Conservation (phyloP, 495 filamentous ascomycete species). For the Aspergillus baeticus region DNA sequence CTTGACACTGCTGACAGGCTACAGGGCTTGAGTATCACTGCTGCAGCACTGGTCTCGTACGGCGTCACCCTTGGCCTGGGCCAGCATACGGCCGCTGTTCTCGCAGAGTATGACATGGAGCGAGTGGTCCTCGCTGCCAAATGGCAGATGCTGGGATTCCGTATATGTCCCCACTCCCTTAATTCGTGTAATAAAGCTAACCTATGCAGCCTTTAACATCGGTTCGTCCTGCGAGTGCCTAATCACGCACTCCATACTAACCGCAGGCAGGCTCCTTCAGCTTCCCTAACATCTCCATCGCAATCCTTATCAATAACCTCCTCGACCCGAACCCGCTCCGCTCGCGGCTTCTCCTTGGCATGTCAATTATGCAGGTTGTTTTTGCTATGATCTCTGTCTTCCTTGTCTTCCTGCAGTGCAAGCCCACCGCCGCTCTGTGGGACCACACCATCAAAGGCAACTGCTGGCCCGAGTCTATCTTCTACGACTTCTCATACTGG, state of each 20-base stretch:
- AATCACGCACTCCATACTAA: neutral
- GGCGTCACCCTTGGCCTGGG: slow-evolving; percentile 22
- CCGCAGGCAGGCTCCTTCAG: slow-evolving; percentile 20
- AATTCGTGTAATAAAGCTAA: no score
- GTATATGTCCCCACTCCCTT: no score
- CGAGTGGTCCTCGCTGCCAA: no score
- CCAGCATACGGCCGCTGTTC: slow-evolving; percentile 23
- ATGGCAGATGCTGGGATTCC: slow-evolving; percentile 20
- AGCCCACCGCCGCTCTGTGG: slow-evolving; percentile 19
- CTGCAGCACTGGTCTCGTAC: slow-evolving; percentile 21
- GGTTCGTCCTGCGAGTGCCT: slow-evolving; percentile 1
- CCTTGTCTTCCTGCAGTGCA: slow-evolving; percentile 27
- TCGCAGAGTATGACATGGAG: no score
- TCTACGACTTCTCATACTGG: slow-evolving; percentile 22
- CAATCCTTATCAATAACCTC: slow-evolving; percentile 23
- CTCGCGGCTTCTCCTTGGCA: slow-evolving; percentile 16
- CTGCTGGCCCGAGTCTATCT: slow-evolving; percentile 22
- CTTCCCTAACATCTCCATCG: slow-evolving; percentile 28
- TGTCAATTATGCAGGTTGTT: slow-evolving; percentile 22
- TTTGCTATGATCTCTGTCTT: slow-evolving; percentile 23
- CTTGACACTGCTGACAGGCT: neutral
- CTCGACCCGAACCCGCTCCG: slow-evolving; percentile 24
- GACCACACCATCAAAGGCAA: slow-evolving; percentile 11
- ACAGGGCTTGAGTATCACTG: slow-evolving; percentile 25
- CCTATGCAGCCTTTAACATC: slow-evolving; percentile 16